Evolutionary conservation across 768 basidiomycete species (phyloP).

Genomic region (Tremella yokohamensis): DNA sequence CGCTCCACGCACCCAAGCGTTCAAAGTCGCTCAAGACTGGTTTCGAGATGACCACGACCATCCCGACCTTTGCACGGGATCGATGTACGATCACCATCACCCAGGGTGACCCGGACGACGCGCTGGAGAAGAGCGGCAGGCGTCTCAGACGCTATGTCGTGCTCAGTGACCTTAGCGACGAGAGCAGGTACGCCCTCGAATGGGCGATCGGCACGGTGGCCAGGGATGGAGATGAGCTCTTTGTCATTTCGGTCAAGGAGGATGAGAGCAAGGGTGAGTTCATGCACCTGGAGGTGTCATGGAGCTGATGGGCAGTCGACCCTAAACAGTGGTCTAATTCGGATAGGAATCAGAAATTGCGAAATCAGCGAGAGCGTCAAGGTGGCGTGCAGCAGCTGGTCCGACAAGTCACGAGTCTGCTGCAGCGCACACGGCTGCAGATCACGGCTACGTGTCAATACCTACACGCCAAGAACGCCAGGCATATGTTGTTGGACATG

Average conservation of each 20-base stretch:
- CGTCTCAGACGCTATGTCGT: constrained; percentile 72
- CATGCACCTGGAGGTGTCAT: not conserved
- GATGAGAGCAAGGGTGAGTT: constrained; percentile 79
- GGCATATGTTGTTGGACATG: constrained; percentile 79
- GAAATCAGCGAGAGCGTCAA: constrained; percentile 94
- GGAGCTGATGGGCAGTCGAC: constrained; percentile 49
- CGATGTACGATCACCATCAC: constrained; percentile 83
- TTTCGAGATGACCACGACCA: constrained; percentile 59
- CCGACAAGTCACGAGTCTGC: constrained; percentile 79
- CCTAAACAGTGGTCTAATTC: constrained; percentile 59
- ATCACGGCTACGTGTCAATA: constrained; percentile 88
- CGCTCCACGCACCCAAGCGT: constrained; percentile 21
- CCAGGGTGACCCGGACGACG: constrained; percentile 71
- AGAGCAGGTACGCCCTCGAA: constrained; percentile 89
- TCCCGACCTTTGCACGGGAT: constrained; percentile 84
- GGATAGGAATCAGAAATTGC: constrained; percentile 73
- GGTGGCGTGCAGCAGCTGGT: constrained; percentile 67
- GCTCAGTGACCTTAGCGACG: constrained; percentile 90
- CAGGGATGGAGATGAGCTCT: constrained; percentile 85
- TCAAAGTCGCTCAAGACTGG: constrained; percentile 29
- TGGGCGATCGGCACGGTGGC: constrained; percentile 97
- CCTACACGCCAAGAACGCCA: constrained; percentile 91
- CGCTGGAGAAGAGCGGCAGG: constrained; percentile 58
- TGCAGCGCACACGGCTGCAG: constrained; percentile 85
- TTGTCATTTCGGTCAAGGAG: constrained; percentile 86